phyloP scores from a whole-genome alignment of 352 stramenopile genomes.

The Phytopythium mirpurense region DNA sequence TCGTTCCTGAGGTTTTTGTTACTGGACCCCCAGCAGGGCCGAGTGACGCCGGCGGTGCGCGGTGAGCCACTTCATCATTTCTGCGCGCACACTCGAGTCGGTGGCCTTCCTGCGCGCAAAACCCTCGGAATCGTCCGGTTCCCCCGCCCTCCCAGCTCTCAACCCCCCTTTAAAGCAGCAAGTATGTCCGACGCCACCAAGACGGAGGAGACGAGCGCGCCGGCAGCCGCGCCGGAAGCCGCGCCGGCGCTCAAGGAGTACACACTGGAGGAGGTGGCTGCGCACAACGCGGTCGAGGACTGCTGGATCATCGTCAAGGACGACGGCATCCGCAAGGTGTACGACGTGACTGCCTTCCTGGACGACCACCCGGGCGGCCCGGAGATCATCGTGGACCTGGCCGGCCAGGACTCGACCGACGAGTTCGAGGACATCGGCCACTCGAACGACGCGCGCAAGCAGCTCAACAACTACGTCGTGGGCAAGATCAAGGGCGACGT shows the following conservation, averaged over 20 bases:
- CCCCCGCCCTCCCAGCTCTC: not conserved
- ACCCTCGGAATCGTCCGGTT: conserved; percentile 16
- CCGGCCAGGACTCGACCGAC: conserved; percentile 89
- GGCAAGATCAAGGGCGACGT: conserved; percentile 84
- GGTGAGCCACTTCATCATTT: conserved; percentile 30
- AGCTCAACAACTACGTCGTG: conserved; percentile 92
- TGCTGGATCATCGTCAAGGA: conserved; percentile 85
- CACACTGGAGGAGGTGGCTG: conserved; percentile 90
- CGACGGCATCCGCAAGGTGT: conserved; percentile 88
- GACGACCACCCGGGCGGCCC: conserved; percentile 98
- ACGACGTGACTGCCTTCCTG: conserved; percentile 97
- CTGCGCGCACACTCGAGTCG: conserved; percentile 11
- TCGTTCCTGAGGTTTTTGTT: conserved; percentile 1
- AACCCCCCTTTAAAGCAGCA: not conserved
- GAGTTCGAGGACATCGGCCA: conserved; percentile 98
- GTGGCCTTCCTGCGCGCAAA: conserved; percentile 7
- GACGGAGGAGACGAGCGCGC: conserved; percentile 9
- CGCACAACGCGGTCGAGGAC: conserved; percentile 76
- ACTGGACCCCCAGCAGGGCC: too few species aligned
- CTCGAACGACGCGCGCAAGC: conserved; percentile 92
- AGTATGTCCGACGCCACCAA: conserved; percentile 20
- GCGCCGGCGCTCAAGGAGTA: conserved; percentile 70
- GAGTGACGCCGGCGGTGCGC: conserved; percentile 2
- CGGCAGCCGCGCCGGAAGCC: not conserved
- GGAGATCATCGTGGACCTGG: conserved; percentile 96